A percentile compares a stretch with the other conserved stretches of the same genome.
Conservation (phyloP, 345 rosid genomes). For the Stellera chamaejasme region DNA sequence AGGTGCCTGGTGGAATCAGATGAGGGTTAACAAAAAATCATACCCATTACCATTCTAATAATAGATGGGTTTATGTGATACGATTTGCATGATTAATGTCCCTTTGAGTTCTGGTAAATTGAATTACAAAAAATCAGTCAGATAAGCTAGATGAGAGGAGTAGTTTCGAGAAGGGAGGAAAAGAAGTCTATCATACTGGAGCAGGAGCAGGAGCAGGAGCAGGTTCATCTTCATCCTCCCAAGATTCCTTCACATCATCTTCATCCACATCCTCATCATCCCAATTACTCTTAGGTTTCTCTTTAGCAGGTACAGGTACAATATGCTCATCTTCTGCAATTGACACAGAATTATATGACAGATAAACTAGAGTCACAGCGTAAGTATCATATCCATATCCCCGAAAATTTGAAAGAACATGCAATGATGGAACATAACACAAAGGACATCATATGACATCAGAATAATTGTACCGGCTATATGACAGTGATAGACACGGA, state of each 20-base stretch:
- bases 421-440: neutral
- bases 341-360: neutral
- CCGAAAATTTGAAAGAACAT: neutral
- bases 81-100: too few species aligned
- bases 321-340: conserved; percentile 57
- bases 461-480: too few species aligned
- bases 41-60: too few species aligned
- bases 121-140: too few species aligned
- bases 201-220: conserved; percentile 31
- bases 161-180: too few species aligned
- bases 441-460: too few species aligned
- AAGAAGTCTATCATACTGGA: too few species aligned
- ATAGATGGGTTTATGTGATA: too few species aligned
- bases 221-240: conserved; percentile 97
- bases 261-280: conserved; percentile 95
- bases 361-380: neutral
- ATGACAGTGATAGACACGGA: too few species aligned
- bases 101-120: too few species aligned
- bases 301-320: conserved; percentile 48
- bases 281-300: conserved; percentile 53
- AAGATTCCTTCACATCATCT: conserved; percentile 81
- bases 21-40: conserved; percentile 1
- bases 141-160: too few species aligned
- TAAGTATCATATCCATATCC: neutral
- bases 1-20: conserved; percentile 29